A percentile compares a stretch with the other conserved stretches of the same genome.
Evolutionary conservation across 148 eudicot species (phyloP).

Genomic region (Chenopodium berlandieri): DNA sequence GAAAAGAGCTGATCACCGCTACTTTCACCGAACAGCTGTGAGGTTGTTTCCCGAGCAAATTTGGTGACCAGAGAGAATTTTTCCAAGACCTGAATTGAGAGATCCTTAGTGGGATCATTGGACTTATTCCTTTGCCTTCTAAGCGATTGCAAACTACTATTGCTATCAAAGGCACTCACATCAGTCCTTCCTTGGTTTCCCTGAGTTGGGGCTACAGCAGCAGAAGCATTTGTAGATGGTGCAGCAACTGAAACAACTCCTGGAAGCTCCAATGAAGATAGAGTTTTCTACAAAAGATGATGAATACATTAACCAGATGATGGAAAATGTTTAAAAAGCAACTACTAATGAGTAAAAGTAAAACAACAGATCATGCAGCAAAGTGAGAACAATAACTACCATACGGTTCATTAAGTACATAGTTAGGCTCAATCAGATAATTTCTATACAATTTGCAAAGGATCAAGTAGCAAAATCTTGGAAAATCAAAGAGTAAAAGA

Average conservation of each 20-base stretch:
- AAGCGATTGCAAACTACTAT: slow-evolving; percentile 36
- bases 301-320: neutral
- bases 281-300: slow-evolving; percentile 61
- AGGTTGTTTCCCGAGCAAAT: slow-evolving; percentile 97
- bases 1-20: slow-evolving; percentile 47
- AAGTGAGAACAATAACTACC: neutral
- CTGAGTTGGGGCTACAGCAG: slow-evolving; percentile 38
- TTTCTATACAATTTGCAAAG: neutral
- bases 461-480: too few species aligned
- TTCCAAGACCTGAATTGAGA: slow-evolving; percentile 90
- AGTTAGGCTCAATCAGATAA: neutral
- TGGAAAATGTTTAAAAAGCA: neutral
- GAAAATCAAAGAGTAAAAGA: neutral
- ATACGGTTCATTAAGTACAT: neutral
- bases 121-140: slow-evolving; percentile 63
- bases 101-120: slow-evolving; percentile 85
- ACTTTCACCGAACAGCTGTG: slow-evolving; percentile 79
- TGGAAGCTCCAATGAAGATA: slow-evolving; percentile 91
- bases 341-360: neutral
- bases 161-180: slow-evolving; percentile 40
- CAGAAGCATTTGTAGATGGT: slow-evolving; percentile 41
- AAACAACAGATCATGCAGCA: neutral
- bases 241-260: slow-evolving; percentile 61
- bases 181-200: slow-evolving; percentile 37
- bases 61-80: slow-evolving; percentile 95